Conservation (phyloP, 495 filamentous ascomycete genomes). For the Podospora bellae-mahoneyi region DNA sequence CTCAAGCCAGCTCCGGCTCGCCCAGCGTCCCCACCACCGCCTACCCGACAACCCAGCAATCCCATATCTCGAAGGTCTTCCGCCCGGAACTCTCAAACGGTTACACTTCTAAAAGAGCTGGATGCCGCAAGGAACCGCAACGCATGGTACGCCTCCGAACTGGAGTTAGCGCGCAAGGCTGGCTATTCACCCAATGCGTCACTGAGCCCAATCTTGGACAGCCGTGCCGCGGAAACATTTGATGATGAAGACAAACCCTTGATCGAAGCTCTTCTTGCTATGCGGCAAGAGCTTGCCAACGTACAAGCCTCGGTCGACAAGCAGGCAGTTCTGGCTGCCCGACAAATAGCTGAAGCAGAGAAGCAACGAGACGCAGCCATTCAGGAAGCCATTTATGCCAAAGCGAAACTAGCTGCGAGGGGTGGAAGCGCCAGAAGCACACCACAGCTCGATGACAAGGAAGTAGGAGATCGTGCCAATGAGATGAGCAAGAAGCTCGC, state of each 20-base stretch:
- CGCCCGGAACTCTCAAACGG: conserved; percentile 54
- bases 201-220: conserved; percentile 70
- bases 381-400: conserved; percentile 89
- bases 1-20: conserved; percentile 43
- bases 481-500: conserved; percentile 84
- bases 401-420: conserved; percentile 85
- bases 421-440: conserved; percentile 66
- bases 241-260: conserved; percentile 87
- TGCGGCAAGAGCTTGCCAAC: conserved; percentile 78
- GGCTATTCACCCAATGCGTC: conserved; percentile 76
- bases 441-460: conserved; percentile 66
- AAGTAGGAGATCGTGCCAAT: conserved; percentile 62
- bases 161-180: conserved; percentile 82
- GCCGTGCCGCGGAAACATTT: conserved; percentile 69
- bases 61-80: conserved; percentile 48
- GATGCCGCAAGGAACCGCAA: conserved; percentile 78
- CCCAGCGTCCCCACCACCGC: conserved; percentile 51
- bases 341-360: conserved; percentile 87
- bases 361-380: conserved; percentile 89
- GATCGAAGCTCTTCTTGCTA: conserved; percentile 86
- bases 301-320: conserved; percentile 84
- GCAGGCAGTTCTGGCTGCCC: conserved; percentile 78
- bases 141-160: conserved; percentile 94
- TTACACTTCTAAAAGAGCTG: conserved; percentile 72
- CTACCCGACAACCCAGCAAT: conserved; percentile 50